Evolutionary conservation across 805 yeast genomes (phyloP).

Genomic region (Tetrapisispora namnaoensis): DNA sequence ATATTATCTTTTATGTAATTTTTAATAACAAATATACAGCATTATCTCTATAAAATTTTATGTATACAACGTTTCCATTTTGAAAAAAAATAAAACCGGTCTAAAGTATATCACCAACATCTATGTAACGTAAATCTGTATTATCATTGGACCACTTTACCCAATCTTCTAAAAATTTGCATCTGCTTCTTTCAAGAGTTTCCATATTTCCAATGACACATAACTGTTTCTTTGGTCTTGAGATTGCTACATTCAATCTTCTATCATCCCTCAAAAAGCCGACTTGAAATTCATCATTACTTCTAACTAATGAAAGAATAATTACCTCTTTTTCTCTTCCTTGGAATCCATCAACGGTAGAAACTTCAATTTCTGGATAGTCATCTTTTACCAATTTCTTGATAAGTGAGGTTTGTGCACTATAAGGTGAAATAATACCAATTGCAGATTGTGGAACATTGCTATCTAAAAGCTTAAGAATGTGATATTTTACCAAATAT

Average conservation of each 20-base stretch:
- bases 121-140: conserved; percentile 62
- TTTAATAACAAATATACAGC: background rate
- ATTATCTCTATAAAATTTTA: background rate
- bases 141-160: conserved; percentile 56
- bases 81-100: background rate
- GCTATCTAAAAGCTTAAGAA: conserved; percentile 37
- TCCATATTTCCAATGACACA: conserved; percentile 85
- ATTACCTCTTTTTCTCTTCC: conserved; percentile 91
- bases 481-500: conserved; percentile 47
- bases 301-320: conserved; percentile 69
- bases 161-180: conserved; percentile 53
- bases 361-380: conserved; percentile 51
- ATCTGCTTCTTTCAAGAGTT: conserved; percentile 37
- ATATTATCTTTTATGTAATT: background rate
- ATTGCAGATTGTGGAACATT: conserved; percentile 51
- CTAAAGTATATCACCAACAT: conserved; percentile 31
- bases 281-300: conserved; percentile 58
- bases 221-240: conserved; percentile 77
- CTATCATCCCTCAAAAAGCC: conserved; percentile 76
- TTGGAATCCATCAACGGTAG: conserved; percentile 94
- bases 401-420: conserved; percentile 68
- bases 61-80: background rate
- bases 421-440: conserved; percentile 86
- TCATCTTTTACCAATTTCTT: conserved; percentile 35
- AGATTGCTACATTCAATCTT: conserved; percentile 87